These are phyloP conservation scores for Neurospora sp. DNA, from an alignment of 2,329 filamentous ascomycete genomes.

Conservation along the genomic window DNA sequence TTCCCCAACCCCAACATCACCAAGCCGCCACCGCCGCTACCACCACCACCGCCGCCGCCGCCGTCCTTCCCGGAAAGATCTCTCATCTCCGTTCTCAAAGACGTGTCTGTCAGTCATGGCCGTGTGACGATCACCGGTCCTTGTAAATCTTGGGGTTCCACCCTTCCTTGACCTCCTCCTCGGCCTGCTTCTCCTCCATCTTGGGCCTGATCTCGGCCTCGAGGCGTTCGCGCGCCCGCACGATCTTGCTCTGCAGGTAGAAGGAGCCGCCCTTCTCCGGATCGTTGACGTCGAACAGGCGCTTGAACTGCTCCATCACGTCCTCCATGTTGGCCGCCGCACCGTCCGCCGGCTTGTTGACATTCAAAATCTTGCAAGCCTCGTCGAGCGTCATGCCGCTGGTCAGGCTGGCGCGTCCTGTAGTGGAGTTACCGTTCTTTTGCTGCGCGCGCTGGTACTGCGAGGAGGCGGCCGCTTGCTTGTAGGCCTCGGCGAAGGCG, in stretches of 20 bases:
- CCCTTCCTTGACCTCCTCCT: constrained; percentile 71
- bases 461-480: constrained; percentile 81
- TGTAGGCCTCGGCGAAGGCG: constrained; percentile 89
- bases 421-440: constrained; percentile 41
- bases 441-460: constrained; percentile 67
- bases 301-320: constrained; percentile 82
- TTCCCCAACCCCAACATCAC: background rate
- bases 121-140: constrained; percentile 46
- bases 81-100: background rate
- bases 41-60: no score
- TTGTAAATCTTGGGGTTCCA: constrained; percentile 96
- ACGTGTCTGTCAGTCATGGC: background rate
- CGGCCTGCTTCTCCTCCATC: constrained; percentile 59
- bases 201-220: constrained; percentile 73
- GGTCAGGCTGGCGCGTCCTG: constrained; percentile 37
- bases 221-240: constrained; percentile 83
- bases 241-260: constrained; percentile 94
- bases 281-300: constrained; percentile 87
- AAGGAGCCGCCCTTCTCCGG: constrained; percentile 94
- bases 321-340: constrained; percentile 70
- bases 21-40: background rate
- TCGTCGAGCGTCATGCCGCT: constrained; percentile 86
- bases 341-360: constrained; percentile 66
- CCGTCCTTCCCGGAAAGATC: background rate
- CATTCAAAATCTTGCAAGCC: constrained; percentile 94